Base-by-base conservation (phyloP, 192 early-diverging fungal genomes). In the Umbelopsis isabellina region DNA sequence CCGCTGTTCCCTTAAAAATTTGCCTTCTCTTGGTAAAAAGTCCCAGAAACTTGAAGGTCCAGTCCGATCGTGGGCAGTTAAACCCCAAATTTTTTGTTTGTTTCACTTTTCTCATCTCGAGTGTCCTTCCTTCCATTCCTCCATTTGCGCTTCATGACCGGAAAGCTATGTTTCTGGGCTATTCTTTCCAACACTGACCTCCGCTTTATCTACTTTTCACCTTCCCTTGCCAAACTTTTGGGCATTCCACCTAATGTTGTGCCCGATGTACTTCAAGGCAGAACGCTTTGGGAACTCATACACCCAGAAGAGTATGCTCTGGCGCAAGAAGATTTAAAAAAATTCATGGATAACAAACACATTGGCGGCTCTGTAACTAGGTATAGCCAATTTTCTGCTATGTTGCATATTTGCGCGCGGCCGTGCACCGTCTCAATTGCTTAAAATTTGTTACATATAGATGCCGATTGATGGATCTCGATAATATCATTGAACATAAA, bases 231-330 rank as follows among this genome's bases (percentile, higher is more conserved):
- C 18, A 48, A 27, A 41, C 49, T 30, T 11, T 47, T 51, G 49
- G 55, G 55, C 55, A 61, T 61, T 35, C 55, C 55, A 35, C 55
- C 55, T 18, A 61, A 67, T 58, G 48, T 50, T 15, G 58, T 49
- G 16, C 45, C 65, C 30, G 37, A 66, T 23, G 21, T 22, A 16
- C 27, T 74, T 8, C 13, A 48, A 9, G 72, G 67, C 12, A 48
- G 50, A 49, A 50, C 67, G 2, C 58, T 74, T 20, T 69, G 61
- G 48, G 67, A 74, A 45, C 41, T 74, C 45, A 74, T 74, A 49
- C 72, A 74, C 22, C 72, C 72, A 27, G 72, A 74, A 11, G 72
- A 74, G 46, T 67, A 69, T 48, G 49, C 67, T 22, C 46, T 74
- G 37, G 72, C 72, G 3, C 21, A 35, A 16, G 46, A 58, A 37